A percentile compares a stretch with the other conserved stretches of the same genome.
These are phyloP conservation scores for Sporothrix mexicana DNA, from an alignment of 2,329 filamentous ascomycete genomes.

Conservation along the genomic window DNA sequence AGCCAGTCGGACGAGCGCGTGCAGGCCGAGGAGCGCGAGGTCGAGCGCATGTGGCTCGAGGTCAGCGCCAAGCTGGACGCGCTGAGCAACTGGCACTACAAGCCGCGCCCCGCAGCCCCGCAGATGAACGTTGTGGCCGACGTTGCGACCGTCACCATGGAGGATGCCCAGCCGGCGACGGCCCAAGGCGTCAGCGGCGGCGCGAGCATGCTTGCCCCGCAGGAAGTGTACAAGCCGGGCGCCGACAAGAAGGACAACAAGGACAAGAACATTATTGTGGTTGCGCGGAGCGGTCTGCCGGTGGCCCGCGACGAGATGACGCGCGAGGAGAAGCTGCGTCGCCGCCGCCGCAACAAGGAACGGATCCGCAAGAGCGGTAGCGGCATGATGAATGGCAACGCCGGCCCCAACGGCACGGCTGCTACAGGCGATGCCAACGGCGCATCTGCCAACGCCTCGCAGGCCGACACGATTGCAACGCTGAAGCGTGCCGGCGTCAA, in stretches of 20 bases:
- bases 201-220: constrained; percentile 82
- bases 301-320: constrained; percentile 85
- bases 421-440: constrained; percentile 51
- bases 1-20: constrained; percentile 83
- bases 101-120: constrained; percentile 82
- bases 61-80: constrained; percentile 82
- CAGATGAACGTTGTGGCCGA: constrained; percentile 86
- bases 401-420: constrained; percentile 44
- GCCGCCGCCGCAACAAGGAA: constrained; percentile 84
- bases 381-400: constrained; percentile 37
- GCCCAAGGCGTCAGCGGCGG: constrained; percentile 73
- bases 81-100: constrained; percentile 93
- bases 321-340: constrained; percentile 80
- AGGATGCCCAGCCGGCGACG: constrained; percentile 88
- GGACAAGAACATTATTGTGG: constrained; percentile 57
- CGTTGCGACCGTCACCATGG: constrained; percentile 90
- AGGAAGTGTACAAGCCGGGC: constrained; percentile 89
- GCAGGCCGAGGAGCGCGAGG: constrained; percentile 80
- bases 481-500: constrained; percentile 77
- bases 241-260: constrained; percentile 62
- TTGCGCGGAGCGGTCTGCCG: constrained; percentile 77
- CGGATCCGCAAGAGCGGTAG: constrained; percentile 73
- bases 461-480: constrained; percentile 52
- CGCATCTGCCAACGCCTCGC: constrained; percentile 57
- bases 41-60: constrained; percentile 81